Conservation (phyloP, 2,329 filamentous ascomycete genomes). For the Orbilia quercus region DNA sequence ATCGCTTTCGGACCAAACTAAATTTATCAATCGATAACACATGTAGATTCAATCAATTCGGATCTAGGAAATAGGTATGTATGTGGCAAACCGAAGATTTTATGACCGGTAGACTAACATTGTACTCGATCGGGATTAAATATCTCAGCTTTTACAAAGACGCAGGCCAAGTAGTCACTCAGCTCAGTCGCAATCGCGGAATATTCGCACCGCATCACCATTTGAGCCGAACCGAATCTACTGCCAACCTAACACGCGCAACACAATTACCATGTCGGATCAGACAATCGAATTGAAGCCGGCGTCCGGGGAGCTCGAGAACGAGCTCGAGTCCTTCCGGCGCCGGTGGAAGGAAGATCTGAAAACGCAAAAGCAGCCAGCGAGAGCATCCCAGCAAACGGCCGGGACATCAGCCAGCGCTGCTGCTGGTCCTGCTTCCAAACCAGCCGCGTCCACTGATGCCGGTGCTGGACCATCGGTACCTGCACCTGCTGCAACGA, state of each 20-base stretch:
- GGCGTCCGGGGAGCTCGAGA: slow-evolving; percentile 43
- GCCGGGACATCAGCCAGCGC: slow-evolving; percentile 63
- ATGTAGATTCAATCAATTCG: background rate
- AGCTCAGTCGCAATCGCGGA: too few species aligned
- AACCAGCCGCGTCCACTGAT: slow-evolving; percentile 56
- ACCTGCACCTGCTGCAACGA: slow-evolving; percentile 42
- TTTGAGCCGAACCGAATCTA: background rate
- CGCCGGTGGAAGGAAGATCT: slow-evolving; percentile 83
- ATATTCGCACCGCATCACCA: background rate
- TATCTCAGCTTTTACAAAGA: background rate
- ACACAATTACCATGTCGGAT: slow-evolving; percentile 44
- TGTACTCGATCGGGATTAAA: background rate
- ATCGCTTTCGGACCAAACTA: too few species aligned
- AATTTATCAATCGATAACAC: slow-evolving; percentile 4
- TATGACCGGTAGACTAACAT: background rate
- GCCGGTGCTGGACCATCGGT: slow-evolving; percentile 54
- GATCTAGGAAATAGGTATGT: background rate
- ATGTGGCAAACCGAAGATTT: background rate
- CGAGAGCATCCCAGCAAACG: slow-evolving; percentile 58
- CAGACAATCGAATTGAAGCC: slow-evolving; percentile 32
- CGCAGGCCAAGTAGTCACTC: too few species aligned
- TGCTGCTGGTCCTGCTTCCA: slow-evolving; percentile 57
- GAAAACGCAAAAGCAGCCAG: slow-evolving; percentile 58
- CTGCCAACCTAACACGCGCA: slow-evolving; percentile 28
- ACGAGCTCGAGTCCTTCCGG: slow-evolving; percentile 87